Evolutionary conservation across 2,329 filamentous ascomycete species (phyloP), one percentile per base, ranked within the genome.

Genomic region (Cercospora sp.): DNA sequence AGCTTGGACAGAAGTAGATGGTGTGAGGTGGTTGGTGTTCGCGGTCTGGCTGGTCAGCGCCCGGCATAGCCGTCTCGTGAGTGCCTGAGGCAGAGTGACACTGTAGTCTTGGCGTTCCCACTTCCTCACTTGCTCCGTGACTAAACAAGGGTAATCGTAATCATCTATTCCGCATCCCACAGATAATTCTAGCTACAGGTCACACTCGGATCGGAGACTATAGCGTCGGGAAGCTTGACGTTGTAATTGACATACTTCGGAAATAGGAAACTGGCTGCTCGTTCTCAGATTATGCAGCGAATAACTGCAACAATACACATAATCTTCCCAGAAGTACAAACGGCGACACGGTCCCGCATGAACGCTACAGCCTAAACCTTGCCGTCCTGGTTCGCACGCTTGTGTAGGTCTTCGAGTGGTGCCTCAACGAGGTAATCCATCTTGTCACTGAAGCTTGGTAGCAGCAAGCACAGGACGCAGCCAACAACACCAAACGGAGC

Each of bases 401-500:
- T 42, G 36, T 42, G 36, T 16, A 42, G 3, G 16, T 42, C 36
- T n/a, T 42, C 36, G 5, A 42, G 36, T n/a, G 36, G 36, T n/a
- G 64, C 64, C 23, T 66, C 63, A 8, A 71, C 68, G 5, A 63
- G 62, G 48, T 71, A 71, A 40, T 63, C 68, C 69, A 71, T 71
- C 18, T 40, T 61, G 30, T 66, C 45, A 6, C 58, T 67, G 16
- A 68, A 45, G 33, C 65, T 57, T 23, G 36, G 65, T 13, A 72
- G 16, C 7, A 70, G 70, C 10, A 66, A 67, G 45, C 66, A 70
- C 18, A 61, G 28, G 40, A 71, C 42, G 31, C 66, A 68, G 18
- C 66, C 70, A 16, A 70, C 30, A 20, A 60, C 57, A 12, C 70
- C 70, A 63, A 71, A 72, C n/a, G 70, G 68, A 6, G 68, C 68